Base-by-base conservation (phyloP, 257 asterid genomes). In the Solanum piurae region DNA sequence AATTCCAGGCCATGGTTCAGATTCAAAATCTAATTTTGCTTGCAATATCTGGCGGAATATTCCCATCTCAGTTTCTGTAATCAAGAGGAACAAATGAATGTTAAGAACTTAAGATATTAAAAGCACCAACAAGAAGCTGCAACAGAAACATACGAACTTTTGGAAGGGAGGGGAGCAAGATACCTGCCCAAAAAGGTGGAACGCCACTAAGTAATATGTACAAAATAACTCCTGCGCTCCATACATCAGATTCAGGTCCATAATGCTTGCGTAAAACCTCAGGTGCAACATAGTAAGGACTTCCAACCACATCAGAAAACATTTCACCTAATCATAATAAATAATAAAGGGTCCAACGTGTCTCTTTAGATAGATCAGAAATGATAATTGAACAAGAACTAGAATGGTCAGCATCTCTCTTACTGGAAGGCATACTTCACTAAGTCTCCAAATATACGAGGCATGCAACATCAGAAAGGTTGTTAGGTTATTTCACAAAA, bases 1-100 rank as follows among this genome's bases (percentile, higher is more conserved):
- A 90, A 96, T 94, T 66, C 92, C 94, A 16, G 99, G 98, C 99
- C 98, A 96, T n/a, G 99, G 99, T 90, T 96, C 99, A 18, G 99
- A 93, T 71, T 91, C 96, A 86, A 96, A 95, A 92, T 96, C 99
- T 87, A 96, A 87, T 76, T 95, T 95, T 58, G 91, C 98, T 86
- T 72, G 88, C 88, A 95, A 89, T 90, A 95, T 94, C 98, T 95
- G 95, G 84, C 98, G 98, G 93, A 95, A 95, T 90, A 95, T 95
- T 86, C 99, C 99, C 98, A 93, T 95, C 93, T 96, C 99, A 86
- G 99, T 95, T 92, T 96, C 99, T 96, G 94, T 82, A 92, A 88
- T 74, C 86, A 91, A 52, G 85, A 60, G 55, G 82, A 76, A 89
- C 87, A 73, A 62, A 77, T 66, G 73, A 86, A 80, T 83, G 73